Base-by-base conservation (phyloP, 2,329 filamentous ascomycete genomes). In the Xylariaceae sp. region DNA sequence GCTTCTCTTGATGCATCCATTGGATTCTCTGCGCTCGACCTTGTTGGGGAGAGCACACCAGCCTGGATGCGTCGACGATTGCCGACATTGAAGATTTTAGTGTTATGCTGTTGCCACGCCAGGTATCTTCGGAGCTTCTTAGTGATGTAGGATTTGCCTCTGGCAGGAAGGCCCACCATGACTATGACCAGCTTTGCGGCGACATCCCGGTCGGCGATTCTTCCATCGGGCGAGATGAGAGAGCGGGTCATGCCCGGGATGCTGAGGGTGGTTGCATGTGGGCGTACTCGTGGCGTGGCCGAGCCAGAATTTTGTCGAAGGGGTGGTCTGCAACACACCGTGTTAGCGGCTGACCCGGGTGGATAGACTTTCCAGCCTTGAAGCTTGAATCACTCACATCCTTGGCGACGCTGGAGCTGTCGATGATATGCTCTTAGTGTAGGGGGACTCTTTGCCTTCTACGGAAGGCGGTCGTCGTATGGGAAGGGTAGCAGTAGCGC, bases 101-200 rank as follows among this genome's bases (percentile, higher is more conserved):
- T 95, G 69, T 96, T 91, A 75, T 99, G 94, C 71, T 99, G 95
- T 69, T 97, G 87, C 95, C 95, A 99, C 46, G 96, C 94, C 47
- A 99, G 79, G 72, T 98, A 99, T 60, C 95, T 86, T 57, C 95
- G 90, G 62, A 99, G 85, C 78, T 99, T 99, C 81, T 98, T 98
- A 60, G 95, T 98, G 69, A 99, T 96, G 76, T 99, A 99, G 53
- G 93, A 97, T 78, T 99, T 99, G 72, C 95, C 95, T 69, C 95
- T 84, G 8, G 95, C 95, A 2, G 95, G 95, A 67, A 99, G 79
- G 62, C 95, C 95, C 59, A 99, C 95, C 95, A 99, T 99, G 73
- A 99, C 87, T 69, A 99, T 96, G 71, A 98, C 92, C 61, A 99
- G 82, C 80, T 99, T 99, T 36, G 95, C 90, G 46, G 93, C 95